Evolutionary conservation across 2,329 filamentous ascomycete species (phyloP).

Genomic region (Balansia obtecta): DNA sequence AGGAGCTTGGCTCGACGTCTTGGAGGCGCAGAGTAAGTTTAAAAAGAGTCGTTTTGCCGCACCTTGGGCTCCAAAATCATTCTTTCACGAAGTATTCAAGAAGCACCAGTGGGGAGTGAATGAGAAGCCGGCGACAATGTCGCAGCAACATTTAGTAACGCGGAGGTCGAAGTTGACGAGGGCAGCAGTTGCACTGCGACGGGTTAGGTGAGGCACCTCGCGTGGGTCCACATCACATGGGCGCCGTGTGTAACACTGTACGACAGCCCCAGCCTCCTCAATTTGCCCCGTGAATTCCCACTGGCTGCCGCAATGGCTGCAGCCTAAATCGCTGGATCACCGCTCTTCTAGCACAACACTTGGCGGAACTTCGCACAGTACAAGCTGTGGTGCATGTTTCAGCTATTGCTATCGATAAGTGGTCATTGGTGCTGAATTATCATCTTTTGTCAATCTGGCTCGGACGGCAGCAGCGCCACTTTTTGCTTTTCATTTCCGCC

Average conservation of each 20-base stretch:
- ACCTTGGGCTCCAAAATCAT: neutral
- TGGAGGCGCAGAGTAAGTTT: conserved; percentile 4
- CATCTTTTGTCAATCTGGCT: no score
- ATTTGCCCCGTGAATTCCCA: no score
- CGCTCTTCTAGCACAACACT: no score
- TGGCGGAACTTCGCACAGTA: no score
- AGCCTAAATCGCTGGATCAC: no score
- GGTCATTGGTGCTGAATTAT: no score
- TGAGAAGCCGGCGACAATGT: neutral
- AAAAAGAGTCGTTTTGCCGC: conserved; percentile 1
- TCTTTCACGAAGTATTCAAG: neutral
- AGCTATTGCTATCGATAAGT: no score
- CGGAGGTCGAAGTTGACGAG: neutral
- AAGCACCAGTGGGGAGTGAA: neutral
- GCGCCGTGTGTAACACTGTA: conserved; percentile 4
- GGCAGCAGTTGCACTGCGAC: neutral
- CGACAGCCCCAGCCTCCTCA: no score
- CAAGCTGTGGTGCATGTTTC: no score
- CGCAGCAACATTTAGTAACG: neutral
- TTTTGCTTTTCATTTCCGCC: no score
- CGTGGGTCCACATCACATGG: conserved; percentile 5
- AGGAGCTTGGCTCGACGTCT: conserved; percentile 5
- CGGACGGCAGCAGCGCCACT: no score
- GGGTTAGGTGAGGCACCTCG: neutral
- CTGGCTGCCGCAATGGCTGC: no score